Base-by-base conservation (phyloP, 805 yeast species). In the Maudiozyma barnettii region DNA sequence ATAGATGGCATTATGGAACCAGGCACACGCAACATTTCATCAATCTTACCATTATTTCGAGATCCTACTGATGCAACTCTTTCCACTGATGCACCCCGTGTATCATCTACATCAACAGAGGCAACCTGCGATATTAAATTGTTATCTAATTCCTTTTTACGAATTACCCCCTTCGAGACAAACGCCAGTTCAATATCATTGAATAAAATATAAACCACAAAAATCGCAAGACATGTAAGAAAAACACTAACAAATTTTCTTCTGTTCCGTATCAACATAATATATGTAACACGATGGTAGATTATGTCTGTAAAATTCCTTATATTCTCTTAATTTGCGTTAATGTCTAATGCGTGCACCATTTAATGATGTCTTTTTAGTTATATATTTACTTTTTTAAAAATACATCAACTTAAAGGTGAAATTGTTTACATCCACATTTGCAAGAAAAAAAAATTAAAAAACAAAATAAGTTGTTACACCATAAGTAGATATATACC, bases 1-100 rank as follows among this genome's bases (percentile, higher is more conserved):
- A 93, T 89, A 55, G 86, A 78, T 6, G 95, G 95, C 99, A 93
- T 93, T 59, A 89, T 89, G 2, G 89, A 13, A 31, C 44, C 33
- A 5, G 35, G 37, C 10, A 39, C 35, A 39, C 46, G 45, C 35
- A 37, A 12, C 10, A 20, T 21, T 13, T 51, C 50, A 23, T 45
- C 37, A 14, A 30, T 39, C 36, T 33, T 41, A 12, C 33, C 43
- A 36, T 16, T 14, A 5, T 37, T 19, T 9, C 10, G 40, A 21
- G 20, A n/a, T n/a, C 10, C n/a, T 5, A 14, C 23, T 13, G 23
- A 10, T 9, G 21, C 22, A 19, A n/a, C 23, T 18, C 10, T 16
- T 10, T 19, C 22, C 14, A 37, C 23, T 9, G 1, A 13, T 37
- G 40, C 40, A 19, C 13, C 23, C 21, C 16, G 30, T 4, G 30